These are phyloP conservation scores for Candida stauntonica DNA, from an alignment of 805 yeast species.

Conservation along the genomic window DNA sequence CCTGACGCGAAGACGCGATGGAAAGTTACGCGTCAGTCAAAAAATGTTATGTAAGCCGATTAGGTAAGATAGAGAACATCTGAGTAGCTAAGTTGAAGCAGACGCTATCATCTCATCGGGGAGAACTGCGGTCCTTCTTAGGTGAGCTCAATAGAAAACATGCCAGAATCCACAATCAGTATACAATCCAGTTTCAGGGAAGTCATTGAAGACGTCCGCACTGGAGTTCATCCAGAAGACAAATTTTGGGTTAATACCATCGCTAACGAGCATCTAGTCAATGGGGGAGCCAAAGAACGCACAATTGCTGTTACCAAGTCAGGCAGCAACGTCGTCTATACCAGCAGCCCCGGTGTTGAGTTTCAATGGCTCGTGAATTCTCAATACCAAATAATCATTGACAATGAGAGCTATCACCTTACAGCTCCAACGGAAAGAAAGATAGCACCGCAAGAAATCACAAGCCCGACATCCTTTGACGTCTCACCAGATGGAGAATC, in stretches of 20 bases:
- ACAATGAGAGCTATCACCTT: constrained; percentile 13
- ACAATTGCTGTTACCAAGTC: constrained; percentile 24
- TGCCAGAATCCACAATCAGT: constrained; percentile 9
- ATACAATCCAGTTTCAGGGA: constrained; percentile 44
- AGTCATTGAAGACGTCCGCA: constrained; percentile 35
- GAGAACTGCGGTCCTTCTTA: too few species aligned
- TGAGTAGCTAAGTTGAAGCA: too few species aligned
- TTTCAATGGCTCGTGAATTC: constrained; percentile 5
- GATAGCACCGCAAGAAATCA: neutral
- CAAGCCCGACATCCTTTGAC: constrained; percentile 30
- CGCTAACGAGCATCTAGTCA: constrained; percentile 16
- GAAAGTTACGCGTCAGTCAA: too few species aligned
- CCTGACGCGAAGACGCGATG: constrained; percentile 3
- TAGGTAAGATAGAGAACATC: neutral
- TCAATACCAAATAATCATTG: constrained; percentile 5
- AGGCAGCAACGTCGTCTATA: constrained; percentile 14
- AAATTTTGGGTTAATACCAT: constrained; percentile 40
- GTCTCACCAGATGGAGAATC: constrained; percentile 27
- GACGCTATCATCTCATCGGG: too few species aligned
- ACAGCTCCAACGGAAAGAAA: constrained; percentile 8
- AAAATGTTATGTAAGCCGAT: neutral
- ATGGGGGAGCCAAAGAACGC: constrained; percentile 28
- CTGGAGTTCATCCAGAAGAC: constrained; percentile 26
- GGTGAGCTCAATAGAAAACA: too few species aligned
- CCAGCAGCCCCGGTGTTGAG: constrained; percentile 12